Base-by-base conservation (phyloP, 2,329 filamentous ascomycete species). In the Cyanodermella asteris region DNA sequence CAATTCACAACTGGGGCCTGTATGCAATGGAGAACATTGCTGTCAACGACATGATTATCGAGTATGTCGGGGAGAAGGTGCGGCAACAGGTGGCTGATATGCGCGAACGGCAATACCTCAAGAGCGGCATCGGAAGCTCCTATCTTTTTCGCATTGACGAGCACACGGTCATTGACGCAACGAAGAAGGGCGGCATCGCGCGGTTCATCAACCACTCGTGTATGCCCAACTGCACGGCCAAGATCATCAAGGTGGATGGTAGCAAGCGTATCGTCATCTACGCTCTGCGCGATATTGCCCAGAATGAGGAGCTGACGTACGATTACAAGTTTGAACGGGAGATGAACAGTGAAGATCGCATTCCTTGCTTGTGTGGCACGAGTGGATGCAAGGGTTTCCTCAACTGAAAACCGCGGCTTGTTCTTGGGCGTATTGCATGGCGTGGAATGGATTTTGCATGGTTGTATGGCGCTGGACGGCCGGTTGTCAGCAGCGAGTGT, bases 251-350 rank as follows among this genome's bases (percentile, higher is more conserved):
- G 49, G 87, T 94, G 27, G 87, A 97, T 44, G 84, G 84, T 34
- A 93, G 78, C 46, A 93, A 93, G 56, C 69, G 87, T 36, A 97
- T 97, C 54, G 87, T 97, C 52, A 97, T 97, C 43, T 97, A 97
- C 56, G 87, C 87, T 19, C 58, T 94, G 45, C 72, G 87, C 45
- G 84, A 94, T 50, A 97, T 97, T 50, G 69, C 68, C 39, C 71
- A 84, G 61, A 87, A 93, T 47, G 87, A 97, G 54, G 87, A 97
- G 59, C 70, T 97, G 47, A 97, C 87, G 3, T 97, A 97, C 56
- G 87, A 97, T 57, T 97, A 97, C 64, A 97, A 97, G 51, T 97
- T 97, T 49, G 87, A 97, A 56, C 76, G 87, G 40, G 87, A 97
- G 52, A 78, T 90, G 42, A 81, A 81, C 42, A 90, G 80, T 38